phyloP scores from a whole-genome alignment of 208 protist species.

The Acanthamoeba quina region DNA sequence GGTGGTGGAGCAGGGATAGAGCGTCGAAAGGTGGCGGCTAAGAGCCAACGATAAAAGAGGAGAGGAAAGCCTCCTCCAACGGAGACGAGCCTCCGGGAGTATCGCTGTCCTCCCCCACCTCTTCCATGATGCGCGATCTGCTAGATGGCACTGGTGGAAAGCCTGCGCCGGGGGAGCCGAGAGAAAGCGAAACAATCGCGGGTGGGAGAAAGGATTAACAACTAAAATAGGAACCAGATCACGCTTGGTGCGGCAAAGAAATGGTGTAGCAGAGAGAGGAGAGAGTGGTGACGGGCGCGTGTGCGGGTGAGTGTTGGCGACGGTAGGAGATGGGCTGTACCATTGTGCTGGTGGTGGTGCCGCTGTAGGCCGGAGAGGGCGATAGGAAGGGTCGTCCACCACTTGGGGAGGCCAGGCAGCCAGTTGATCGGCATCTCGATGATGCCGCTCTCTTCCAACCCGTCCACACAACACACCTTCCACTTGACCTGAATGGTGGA shows the following conservation, averaged over 20 bases:
- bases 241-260: background rate
- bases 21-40: background rate
- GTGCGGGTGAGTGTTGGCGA: too few species aligned
- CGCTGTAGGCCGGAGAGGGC: background rate
- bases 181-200: background rate
- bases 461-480: conserved; percentile 55
- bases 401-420: conserved; percentile 30
- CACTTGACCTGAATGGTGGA: conserved; percentile 45
- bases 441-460: conserved; percentile 22
- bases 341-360: too few species aligned
- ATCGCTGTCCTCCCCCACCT: background rate
- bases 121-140: conserved; percentile 5
- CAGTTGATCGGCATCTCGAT: conserved; percentile 68
- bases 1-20: background rate
- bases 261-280: background rate
- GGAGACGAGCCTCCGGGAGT: conserved; percentile 27
- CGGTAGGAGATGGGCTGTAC: background rate
- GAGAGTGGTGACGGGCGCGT: too few species aligned
- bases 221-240: too few species aligned
- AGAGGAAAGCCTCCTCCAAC: conserved; percentile 35
- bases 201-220: too few species aligned
- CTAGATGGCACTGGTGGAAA: background rate
- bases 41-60: conserved; percentile 57
- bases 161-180: background rate
- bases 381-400: conserved; percentile 33